These are phyloP conservation scores for Ustilago bromivora DNA, from an alignment of 1,284 basidiomycete species.

Conservation along the genomic window DNA sequence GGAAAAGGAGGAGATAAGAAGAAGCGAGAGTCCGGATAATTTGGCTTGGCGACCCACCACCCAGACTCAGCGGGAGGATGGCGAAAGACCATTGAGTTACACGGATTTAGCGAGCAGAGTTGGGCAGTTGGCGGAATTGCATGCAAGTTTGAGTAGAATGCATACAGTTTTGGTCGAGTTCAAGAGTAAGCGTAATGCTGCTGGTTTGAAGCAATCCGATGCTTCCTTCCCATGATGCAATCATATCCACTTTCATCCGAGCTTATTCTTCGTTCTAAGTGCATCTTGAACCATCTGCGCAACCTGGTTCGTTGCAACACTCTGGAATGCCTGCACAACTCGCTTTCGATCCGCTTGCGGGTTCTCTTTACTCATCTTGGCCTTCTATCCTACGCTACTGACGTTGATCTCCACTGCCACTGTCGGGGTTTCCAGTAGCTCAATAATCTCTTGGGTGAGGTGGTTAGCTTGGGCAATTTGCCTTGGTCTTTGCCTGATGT, in stretches of 20 bases:
- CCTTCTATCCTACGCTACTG: slow-evolving; percentile 70
- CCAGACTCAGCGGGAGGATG: background rate
- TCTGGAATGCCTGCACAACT: slow-evolving; percentile 69
- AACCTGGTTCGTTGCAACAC: slow-evolving; percentile 48
- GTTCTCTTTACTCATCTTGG: slow-evolving; percentile 71
- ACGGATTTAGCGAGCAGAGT: slow-evolving; percentile 31
- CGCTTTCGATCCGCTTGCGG: slow-evolving; percentile 69
- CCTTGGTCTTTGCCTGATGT: background rate
- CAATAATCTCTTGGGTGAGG: slow-evolving; percentile 70
- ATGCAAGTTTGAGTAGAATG: slow-evolving; percentile 49
- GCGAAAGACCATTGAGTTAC: slow-evolving; percentile 34
- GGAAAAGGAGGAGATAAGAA: background rate
- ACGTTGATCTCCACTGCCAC: slow-evolving; percentile 71
- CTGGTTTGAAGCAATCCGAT: background rate
- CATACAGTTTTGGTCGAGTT: slow-evolving; percentile 45
- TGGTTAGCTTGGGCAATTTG: slow-evolving; percentile 68
- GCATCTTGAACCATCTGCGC: slow-evolving; percentile 11
- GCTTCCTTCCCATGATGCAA: background rate
- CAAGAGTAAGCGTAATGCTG: slow-evolving; percentile 21
- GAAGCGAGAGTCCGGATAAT: slow-evolving; percentile 39
- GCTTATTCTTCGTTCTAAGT: background rate
- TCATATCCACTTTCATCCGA: background rate
- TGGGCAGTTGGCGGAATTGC: slow-evolving; percentile 28
- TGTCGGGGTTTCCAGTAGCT: slow-evolving; percentile 70
- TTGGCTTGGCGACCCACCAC: slow-evolving; percentile 28